These are phyloP conservation scores for Flaveria brownii DNA, from an alignment of 129 eudicot genomes.

Conservation along the genomic window DNA sequence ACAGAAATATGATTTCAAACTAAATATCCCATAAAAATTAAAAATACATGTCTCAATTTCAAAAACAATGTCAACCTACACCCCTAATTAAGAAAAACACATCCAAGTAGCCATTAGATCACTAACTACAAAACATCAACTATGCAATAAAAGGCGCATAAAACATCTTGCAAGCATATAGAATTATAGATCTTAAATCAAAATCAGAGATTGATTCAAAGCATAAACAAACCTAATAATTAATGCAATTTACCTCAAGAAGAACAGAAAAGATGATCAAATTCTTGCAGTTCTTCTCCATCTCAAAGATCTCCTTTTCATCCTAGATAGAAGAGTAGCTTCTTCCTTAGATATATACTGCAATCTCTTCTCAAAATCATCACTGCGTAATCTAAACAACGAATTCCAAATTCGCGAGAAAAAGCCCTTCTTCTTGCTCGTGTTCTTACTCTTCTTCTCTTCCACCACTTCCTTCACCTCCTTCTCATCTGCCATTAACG, in stretches of 20 bases:
- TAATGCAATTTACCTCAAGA: too few species aligned
- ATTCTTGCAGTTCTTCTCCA: too few species aligned
- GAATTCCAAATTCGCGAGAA: slow-evolving; percentile 68
- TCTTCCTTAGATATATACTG: slow-evolving; percentile 76
- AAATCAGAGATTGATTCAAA: too few species aligned
- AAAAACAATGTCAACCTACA: background rate
- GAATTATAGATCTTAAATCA: too few species aligned
- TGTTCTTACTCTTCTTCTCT: slow-evolving; percentile 24
- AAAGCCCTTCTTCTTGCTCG: slow-evolving; percentile 54
- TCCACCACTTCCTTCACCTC: slow-evolving; percentile 38
- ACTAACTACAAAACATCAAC: background rate
- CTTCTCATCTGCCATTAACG: slow-evolving; percentile 33
- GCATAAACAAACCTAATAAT: too few species aligned
- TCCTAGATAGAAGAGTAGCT: slow-evolving; percentile 64
- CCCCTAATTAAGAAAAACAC: background rate
- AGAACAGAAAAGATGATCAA: too few species aligned
- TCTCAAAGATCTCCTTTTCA: slow-evolving; percentile 8
- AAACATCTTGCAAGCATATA: too few species aligned
- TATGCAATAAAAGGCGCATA: background rate
- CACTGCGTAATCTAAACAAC: slow-evolving; percentile 53
- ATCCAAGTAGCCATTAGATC: background rate
- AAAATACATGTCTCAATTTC: background rate
- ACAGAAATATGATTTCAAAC: background rate
- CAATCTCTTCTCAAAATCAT: slow-evolving; percentile 85
- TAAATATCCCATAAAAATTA: background rate